Evolutionary conservation across 2,329 filamentous ascomycete species (phyloP).

Genomic region (Botryotinia calthae): DNA sequence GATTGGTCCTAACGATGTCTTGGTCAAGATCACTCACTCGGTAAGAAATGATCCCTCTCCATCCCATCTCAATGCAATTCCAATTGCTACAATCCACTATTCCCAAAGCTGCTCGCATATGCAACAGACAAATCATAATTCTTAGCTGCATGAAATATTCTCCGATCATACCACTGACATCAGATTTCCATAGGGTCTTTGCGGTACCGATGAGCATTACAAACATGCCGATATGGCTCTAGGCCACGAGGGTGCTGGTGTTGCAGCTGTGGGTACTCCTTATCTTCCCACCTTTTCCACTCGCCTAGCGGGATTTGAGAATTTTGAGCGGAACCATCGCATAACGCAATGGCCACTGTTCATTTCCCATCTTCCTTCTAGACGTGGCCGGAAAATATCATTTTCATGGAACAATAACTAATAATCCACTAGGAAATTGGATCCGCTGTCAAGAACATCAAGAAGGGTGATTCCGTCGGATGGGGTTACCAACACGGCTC

Average conservation of each 20-base stretch:
- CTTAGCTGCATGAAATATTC: not conserved
- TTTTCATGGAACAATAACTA: not conserved
- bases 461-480: conserved; percentile 47
- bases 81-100: not conserved
- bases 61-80: not conserved
- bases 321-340: not conserved
- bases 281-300: not conserved
- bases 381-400: not conserved
- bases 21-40: conserved; percentile 62
- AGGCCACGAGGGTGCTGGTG: conserved; percentile 52
- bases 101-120: not conserved
- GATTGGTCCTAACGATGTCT: conserved; percentile 53
- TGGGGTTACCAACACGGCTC: conserved; percentile 46
- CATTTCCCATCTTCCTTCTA: conserved; percentile 7
- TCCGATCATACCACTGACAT: conserved; percentile 1
- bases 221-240: conserved; percentile 42
- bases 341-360: not conserved
- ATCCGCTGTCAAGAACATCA: conserved; percentile 41
- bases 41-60: not conserved
- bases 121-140: not conserved
- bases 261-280: conserved; percentile 39
- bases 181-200: conserved; percentile 49
- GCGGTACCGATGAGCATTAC: conserved; percentile 55
- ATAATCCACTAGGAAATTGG: conserved; percentile 38
- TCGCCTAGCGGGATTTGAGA: conserved; percentile 12